Conservation (phyloP, 1,284 basidiomycete genomes). For the Ceratobasidium sp. region DNA sequence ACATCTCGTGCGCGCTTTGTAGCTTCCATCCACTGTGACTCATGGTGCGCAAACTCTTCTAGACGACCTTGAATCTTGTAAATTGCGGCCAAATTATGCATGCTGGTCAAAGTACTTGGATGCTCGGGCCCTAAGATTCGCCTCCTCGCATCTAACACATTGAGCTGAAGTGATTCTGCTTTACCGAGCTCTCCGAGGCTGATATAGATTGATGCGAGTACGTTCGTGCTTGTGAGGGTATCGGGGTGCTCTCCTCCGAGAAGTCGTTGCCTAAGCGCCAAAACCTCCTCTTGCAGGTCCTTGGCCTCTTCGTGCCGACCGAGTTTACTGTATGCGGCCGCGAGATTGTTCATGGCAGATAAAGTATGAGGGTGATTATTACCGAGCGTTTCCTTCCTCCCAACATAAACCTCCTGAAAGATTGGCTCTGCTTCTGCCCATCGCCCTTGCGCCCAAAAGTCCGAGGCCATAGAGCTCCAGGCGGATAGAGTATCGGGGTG, state of each 20-base stretch:
- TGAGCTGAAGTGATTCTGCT: constrained; percentile 6
- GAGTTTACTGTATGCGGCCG: neutral
- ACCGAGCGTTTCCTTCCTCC: neutral
- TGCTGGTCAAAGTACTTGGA: constrained; percentile 7
- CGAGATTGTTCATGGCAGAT: constrained; percentile 23
- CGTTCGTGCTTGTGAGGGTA: neutral
- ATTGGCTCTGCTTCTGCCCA: constrained; percentile 14
- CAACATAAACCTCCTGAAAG: neutral
- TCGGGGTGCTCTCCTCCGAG: constrained; percentile 24
- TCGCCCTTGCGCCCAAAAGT: neutral
- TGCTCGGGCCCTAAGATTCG: constrained; percentile 16
- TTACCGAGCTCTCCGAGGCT: neutral
- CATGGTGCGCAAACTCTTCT: neutral
- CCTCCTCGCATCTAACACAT: neutral
- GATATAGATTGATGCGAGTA: neutral
- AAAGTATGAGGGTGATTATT: constrained; percentile 22
- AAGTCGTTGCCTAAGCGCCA: neutral
- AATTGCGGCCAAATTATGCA: neutral
- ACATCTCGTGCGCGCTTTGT: neutral
- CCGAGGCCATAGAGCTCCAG: neutral
- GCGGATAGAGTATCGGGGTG: constrained; percentile 16
- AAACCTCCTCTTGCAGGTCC: neutral
- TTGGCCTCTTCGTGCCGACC: constrained; percentile 22
- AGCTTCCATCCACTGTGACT: neutral
- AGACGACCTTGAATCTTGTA: constrained; percentile 3